Percentiles rank a stretch among this genome's conserved stretches.
Evolutionary conservation across 257 asterid genomes (phyloP).

Genomic region (Orobanche coerulescens): DNA sequence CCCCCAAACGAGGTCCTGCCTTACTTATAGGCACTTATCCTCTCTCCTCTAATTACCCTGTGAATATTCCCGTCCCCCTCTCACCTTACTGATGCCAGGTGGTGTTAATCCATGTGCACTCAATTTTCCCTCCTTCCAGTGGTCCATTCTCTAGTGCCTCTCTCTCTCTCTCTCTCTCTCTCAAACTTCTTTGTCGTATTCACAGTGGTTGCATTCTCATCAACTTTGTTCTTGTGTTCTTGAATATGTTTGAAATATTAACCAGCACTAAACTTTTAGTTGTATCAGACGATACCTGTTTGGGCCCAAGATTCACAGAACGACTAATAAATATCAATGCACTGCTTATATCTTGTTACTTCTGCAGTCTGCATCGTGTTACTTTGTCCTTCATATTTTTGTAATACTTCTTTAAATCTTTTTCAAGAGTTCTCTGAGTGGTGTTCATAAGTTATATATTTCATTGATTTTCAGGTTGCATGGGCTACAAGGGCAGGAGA

Average conservation of each 20-base stretch:
- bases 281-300: neutral
- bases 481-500: slow-evolving; percentile 80
- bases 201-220: too few species aligned
- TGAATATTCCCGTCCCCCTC: too few species aligned
- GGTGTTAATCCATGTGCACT: too few species aligned
- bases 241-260: neutral
- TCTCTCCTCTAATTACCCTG: too few species aligned
- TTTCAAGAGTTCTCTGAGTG: neutral
- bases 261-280: neutral
- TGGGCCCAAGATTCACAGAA: neutral
- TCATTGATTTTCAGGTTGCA: slow-evolving; percentile 43
- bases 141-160: too few species aligned
- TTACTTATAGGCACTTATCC: too few species aligned
- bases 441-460: neutral
- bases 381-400: neutral
- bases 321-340: neutral
- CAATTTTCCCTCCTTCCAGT: too few species aligned
- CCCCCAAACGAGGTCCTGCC: too few species aligned
- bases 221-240: neutral
- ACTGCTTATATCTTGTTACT: neutral
- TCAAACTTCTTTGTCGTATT: too few species aligned
- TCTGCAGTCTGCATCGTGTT: neutral
- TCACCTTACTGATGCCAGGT: too few species aligned
- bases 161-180: too few species aligned
- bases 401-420: neutral